Evolutionary conservation across 2,329 filamentous ascomycete genomes (phyloP), one percentile per base, ranked within the genome.

Genomic region (Pseudogymnoascus sp.): DNA sequence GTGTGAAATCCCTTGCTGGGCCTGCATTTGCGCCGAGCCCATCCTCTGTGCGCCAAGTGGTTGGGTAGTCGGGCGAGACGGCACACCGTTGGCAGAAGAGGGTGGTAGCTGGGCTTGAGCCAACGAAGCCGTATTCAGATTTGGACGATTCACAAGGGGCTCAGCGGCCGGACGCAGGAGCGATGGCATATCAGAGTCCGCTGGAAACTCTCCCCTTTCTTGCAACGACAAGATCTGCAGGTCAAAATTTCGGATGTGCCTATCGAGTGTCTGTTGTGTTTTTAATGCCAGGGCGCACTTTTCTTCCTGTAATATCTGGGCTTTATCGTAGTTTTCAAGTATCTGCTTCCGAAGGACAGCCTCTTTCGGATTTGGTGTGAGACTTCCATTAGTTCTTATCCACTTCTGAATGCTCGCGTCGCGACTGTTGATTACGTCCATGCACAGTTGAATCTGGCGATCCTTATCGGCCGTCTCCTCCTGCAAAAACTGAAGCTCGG

Each of bases 401-500:
- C 87, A 93, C 76, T 89, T 91, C 72, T 96, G 90, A 42, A 95
- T 85, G 71, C 87, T 87, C 62, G 76, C 82, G 71, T 96, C 90
- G 67, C 88, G 86, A 64, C 88, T 86, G 42, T 86, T 83, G 71
- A 93, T 90, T 67, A 83, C 82, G 65, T 84, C 82, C 64, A 87
- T 79, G 72, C 88, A 87, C 59, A 90, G 86, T 71, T 84, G 80
- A 68, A 90, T 88, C 67, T 86, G 81, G 60, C 84, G 82, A 73
- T 96, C 90, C 75, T 93, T 93, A 73, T 90, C 88, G 71, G 86
- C 81, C 67, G 93, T 90, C 76, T 95, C 90, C 72, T 93, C 90
- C 71, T 93, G 88, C 66, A 93, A 82, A 77, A 93, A 92, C 19
- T 88, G 87, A 65, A 95, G 87, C 76, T 95, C 90, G 67, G 90